Base-by-base conservation (phyloP, 163 green algal species). In the Coccomyxa subellipsoidea region DNA sequence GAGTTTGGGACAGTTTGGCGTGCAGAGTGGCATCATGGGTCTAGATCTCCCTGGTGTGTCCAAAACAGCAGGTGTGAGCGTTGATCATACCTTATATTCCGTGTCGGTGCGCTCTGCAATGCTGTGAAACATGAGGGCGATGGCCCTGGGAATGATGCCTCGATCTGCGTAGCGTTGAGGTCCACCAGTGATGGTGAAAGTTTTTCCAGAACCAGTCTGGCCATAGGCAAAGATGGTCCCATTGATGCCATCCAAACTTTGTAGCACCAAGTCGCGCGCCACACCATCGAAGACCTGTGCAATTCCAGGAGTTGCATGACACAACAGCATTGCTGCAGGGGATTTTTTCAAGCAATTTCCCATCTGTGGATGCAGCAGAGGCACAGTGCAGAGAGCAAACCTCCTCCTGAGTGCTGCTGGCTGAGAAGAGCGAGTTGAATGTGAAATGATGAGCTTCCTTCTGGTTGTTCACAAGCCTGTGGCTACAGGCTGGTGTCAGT, bases 171-270 rank as follows among this genome's bases (percentile, higher is more conserved):
- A 94, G 31, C 90, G 93, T 0, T 84, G 77, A 4, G 47, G 77
- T 0, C 76, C 85, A 15, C 95, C 95, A 9, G 91, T 89, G 95
- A 99, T 99, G 8, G 95, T 99, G 87, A 96, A 92, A 7, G 96
- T 99, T 85, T 99, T 99, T 71, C 96, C 96, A 34, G 86, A 93
- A 80, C 88, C 93, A n/a, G 96, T 99, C 86, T 98, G 95, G 12
- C 95, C 95, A 82, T 98, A 98, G 4, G 94, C 95, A 90, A 99
- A 98, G 0, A 99, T 89, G 0, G 95, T 99, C 70, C 89, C 90
- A 86, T 98, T 98, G 87, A 98, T 95, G 79, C 95, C 95, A 9
- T 84, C 32, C 35, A 81, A 35, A 34, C 21, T 39, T 27, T 37
- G 25, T 12, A 70, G 38, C 76, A 80, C 37, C 34, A 80, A 7